Percentiles rank a stretch among this genome's conserved stretches.
Conservation (phyloP, 2,329 filamentous ascomycete species). For the Tolypocladium paradoxum region DNA sequence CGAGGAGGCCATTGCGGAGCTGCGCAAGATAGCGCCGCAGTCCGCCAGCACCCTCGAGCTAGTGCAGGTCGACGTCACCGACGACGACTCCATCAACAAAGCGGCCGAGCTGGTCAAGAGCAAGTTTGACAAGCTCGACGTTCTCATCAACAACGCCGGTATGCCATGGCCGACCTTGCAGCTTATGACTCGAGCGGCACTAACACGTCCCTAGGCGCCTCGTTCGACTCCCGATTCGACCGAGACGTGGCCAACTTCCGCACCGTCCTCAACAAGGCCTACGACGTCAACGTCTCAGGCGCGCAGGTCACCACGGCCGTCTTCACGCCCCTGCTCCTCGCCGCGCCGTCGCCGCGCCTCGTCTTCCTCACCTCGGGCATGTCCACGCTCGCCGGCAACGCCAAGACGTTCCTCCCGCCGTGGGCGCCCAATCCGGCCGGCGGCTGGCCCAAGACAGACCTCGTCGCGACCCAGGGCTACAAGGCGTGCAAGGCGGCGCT, state of each 20-base stretch:
- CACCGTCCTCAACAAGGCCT: conserved; percentile 32
- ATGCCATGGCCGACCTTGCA: conserved; percentile 2
- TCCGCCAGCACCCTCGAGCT: conserved; percentile 30
- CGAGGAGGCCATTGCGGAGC: conserved; percentile 29
- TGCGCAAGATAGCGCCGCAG: conserved; percentile 28
- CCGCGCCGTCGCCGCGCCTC: conserved; percentile 29
- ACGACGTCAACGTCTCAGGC: conserved; percentile 39
- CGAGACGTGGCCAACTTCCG: conserved; percentile 20
- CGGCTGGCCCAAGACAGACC: conserved; percentile 41
- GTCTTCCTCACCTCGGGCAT: conserved; percentile 37
- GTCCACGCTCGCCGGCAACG: conserved; percentile 23
- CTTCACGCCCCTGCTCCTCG: conserved; percentile 33
- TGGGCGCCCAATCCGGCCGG: conserved; percentile 14
- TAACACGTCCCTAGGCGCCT: conserved; percentile 19
- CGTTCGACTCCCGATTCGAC: conserved; percentile 26
- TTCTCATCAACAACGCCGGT: conserved; percentile 48
- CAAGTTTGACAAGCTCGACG: conserved; percentile 35
- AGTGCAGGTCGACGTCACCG: conserved; percentile 41
- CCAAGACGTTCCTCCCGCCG: conserved; percentile 12
- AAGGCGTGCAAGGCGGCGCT: conserved; percentile 14
- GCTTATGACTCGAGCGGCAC: too few relatives aligned
- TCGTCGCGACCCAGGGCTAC: conserved; percentile 20
- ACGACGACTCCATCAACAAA: conserved; percentile 38
- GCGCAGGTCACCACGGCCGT: conserved; percentile 28
- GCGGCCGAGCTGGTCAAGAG: conserved; percentile 30